phyloP scores from a whole-genome alignment of 2,329 filamentous ascomycete genomes.

The Cladosporium austrohemisphaericum region DNA sequence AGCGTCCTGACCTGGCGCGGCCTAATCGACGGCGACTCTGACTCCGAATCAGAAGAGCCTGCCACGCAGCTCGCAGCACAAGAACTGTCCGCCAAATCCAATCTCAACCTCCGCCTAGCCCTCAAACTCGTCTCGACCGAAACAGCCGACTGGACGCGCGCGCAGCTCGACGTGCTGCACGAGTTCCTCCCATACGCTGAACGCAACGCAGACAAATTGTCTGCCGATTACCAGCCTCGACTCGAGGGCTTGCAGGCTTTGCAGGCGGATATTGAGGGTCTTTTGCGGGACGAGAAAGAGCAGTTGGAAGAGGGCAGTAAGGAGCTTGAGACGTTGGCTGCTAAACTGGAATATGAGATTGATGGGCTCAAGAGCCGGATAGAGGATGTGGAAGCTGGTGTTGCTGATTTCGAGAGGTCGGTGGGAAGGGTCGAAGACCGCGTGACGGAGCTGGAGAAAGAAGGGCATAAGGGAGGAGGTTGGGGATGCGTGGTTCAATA shows the following conservation, averaged over 20 bases:
- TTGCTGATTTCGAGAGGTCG: conserved; percentile 74
- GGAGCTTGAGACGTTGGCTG: conserved; percentile 74
- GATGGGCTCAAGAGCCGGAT: conserved; percentile 74
- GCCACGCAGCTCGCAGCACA: conserved; percentile 24
- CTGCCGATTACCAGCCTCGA: conserved; percentile 64
- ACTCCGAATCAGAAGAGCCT: conserved; percentile 20
- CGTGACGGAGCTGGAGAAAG: conserved; percentile 56
- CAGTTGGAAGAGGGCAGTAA: conserved; percentile 67
- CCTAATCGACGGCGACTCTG: conserved; percentile 27
- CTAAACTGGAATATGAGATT: conserved; percentile 90
- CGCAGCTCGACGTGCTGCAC: conserved; percentile 55
- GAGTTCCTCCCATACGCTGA: conserved; percentile 55
- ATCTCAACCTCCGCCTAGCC: conserved; percentile 52
- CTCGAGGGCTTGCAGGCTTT: conserved; percentile 67
- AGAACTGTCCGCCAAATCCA: conserved; percentile 48
- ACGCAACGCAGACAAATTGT: conserved; percentile 62
- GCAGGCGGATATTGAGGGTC: conserved; percentile 63
- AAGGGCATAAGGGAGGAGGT: conserved; percentile 39
- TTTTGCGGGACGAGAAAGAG: conserved; percentile 65
- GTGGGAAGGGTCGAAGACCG: conserved; percentile 51
- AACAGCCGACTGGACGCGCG: conserved; percentile 56
- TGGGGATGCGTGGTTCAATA: conserved; percentile 27
- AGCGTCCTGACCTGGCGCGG: conserved; percentile 62
- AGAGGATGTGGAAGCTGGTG: conserved; percentile 79
- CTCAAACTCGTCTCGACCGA: conserved; percentile 40